Evolutionary conservation across 2,329 filamentous ascomycete species (phyloP).

Genomic region (Aspergillus ochraceoroseus): DNA sequence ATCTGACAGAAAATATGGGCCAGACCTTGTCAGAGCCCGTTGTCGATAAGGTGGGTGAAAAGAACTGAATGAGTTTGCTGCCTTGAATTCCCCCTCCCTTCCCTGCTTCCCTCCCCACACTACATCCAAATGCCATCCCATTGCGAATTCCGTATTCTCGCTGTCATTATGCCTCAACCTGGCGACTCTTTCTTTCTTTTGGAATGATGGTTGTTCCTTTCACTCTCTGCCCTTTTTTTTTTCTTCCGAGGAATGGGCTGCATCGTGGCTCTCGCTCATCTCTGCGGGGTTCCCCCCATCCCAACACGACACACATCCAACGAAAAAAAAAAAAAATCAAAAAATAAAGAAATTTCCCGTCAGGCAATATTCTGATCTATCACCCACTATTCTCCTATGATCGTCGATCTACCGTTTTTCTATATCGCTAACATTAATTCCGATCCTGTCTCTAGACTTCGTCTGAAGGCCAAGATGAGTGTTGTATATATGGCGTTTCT

Average conservation of each 20-base stretch:
- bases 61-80: slow-evolving; percentile 11
- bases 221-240: slow-evolving; percentile 10
- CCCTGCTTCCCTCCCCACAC: slow-evolving; percentile 26
- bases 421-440: slow-evolving; percentile 14
- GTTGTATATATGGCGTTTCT: slow-evolving; percentile 87
- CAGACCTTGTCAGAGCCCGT: slow-evolving; percentile 99
- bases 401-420: slow-evolving; percentile 1
- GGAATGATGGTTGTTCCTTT: slow-evolving; percentile 11
- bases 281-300: slow-evolving; percentile 11
- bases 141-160: slow-evolving; percentile 19
- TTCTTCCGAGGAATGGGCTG: slow-evolving; percentile 9
- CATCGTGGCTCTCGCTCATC: slow-evolving; percentile 5
- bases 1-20: slow-evolving; percentile 64
- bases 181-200: slow-evolving; percentile 2
- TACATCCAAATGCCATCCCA: slow-evolving; percentile 21
- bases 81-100: slow-evolving; percentile 21
- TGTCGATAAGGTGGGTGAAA: slow-evolving; percentile 82
- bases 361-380: slow-evolving; percentile 4
- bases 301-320: background rate
- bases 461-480: slow-evolving; percentile 84
- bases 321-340: background rate
- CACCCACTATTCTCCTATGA: slow-evolving; percentile 12
- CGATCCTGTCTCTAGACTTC: slow-evolving; percentile 60
- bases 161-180: too few relatives aligned
- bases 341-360: slow-evolving; percentile 1